Evolutionary conservation across 768 basidiomycete genomes (phyloP), one percentile per base, ranked within the genome.

Genomic region (Auriculariales sp.): DNA sequence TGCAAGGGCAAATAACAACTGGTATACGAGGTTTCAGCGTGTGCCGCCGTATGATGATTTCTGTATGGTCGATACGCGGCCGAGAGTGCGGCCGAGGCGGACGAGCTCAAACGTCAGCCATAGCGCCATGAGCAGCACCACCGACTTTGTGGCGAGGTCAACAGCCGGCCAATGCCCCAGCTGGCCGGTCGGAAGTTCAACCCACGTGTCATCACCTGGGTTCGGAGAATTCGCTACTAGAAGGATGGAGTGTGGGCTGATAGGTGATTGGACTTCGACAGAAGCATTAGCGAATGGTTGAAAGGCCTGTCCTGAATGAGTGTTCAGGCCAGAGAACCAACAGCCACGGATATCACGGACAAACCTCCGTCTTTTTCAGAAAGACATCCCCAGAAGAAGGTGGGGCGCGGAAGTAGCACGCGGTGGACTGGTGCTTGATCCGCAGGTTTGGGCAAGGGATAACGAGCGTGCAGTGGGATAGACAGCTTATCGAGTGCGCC

Each of bases 391-490:
- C 39, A 44, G 39, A 44, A 44, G 19, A 44, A 44, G 4, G 15
- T 9, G 12, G 22, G 19, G 9, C 22, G 39, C 19, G 39, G 14
- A 15, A 44, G 22, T 19, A 7, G 19, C 22, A 24, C 39, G 14
- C n/a, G n/a, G n/a, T n/a, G n/a, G n/a, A n/a, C n/a, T n/a, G n/a
- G n/a, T n/a, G 27, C 39, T 10, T 44, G 39, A 11, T 44, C 10
- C 15, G 5, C 19, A 10, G 48, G 32, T 12, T 48, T 36, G 32
- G 66, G 68, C 36, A 53, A 49, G 24, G 65, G 66, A 52, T 74
- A 74, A 12, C 72, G 68, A 15, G 64, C 64, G 54, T 74, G 72
- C 34, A 74, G 48, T 6, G 72, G 73, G 4, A 74, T 51, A 22
- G 67, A 61, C 22, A 71, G 48, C 0, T 52, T 35, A 17, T 57